phyloP scores from a whole-genome alignment of 257 asterid genomes.

The Verbascum thapsus region DNA sequence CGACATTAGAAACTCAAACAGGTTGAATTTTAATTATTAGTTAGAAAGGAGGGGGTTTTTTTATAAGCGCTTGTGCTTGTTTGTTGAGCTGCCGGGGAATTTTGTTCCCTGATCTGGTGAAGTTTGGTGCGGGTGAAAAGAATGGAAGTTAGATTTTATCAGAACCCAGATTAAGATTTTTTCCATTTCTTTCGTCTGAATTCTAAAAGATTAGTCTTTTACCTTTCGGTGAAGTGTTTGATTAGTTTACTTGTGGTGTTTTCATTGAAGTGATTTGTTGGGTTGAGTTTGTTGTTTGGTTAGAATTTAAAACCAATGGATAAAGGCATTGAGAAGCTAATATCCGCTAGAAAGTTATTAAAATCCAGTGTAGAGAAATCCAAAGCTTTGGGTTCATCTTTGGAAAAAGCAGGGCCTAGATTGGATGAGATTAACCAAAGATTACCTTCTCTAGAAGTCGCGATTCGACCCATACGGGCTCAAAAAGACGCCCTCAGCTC shows the following conservation, averaged over 20 bases:
- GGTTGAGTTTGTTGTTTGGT: constrained; percentile 29
- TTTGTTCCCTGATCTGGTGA: constrained; percentile 27
- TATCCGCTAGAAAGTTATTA: constrained; percentile 65
- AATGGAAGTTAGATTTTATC: constrained; percentile 42
- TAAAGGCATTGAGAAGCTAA: constrained; percentile 54
- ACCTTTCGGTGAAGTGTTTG: constrained; percentile 19
- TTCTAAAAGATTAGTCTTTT: not conserved
- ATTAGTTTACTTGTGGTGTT: not conserved
- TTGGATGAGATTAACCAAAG: constrained; percentile 68
- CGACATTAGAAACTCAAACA: no score
- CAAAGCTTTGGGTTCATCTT: constrained; percentile 48
- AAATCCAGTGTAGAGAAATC: constrained; percentile 71
- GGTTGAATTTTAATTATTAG: no score
- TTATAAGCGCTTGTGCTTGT: constrained; percentile 33
- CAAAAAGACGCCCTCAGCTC: constrained; percentile 58
- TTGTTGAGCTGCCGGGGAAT: constrained; percentile 22
- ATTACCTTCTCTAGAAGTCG: constrained; percentile 68
- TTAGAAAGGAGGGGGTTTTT: constrained; percentile 11
- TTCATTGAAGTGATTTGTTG: constrained; percentile 13
- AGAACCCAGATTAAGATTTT: constrained; percentile 34
- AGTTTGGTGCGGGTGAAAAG: constrained; percentile 29
- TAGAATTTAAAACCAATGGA: constrained; percentile 40
- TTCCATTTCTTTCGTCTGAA: not conserved
- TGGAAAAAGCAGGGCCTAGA: constrained; percentile 68
- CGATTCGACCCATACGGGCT: constrained; percentile 76